A percentile compares a stretch with the other conserved stretches of the same genome.
Conservation (phyloP, 108 stramenopile species). For the Nannochloropsis oceanica region DNA sequence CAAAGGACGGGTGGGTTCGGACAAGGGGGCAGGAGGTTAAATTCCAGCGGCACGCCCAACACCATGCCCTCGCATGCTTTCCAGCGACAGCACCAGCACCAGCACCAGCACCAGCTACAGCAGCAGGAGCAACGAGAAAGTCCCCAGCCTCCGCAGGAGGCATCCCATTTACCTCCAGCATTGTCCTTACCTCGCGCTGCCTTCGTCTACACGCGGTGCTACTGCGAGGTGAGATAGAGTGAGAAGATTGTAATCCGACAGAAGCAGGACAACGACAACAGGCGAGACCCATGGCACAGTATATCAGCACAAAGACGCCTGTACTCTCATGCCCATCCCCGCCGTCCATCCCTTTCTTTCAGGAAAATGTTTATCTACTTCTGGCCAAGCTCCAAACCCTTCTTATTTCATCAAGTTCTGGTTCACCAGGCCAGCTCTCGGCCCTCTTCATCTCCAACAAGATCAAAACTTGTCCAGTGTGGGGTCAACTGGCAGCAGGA, state of each 20-base stretch:
- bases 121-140: no score
- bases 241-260: no score
- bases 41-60: no score
- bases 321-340: no score
- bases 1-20: no score
- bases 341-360: neutral
- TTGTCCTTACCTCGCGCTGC: neutral
- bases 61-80: neutral
- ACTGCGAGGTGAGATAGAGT: neutral
- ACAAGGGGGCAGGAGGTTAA: no score
- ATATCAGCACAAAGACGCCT: no score
- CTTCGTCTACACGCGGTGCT: neutral
- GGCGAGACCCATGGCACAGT: no score
- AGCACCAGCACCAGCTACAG: neutral
- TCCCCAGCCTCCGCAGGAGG: neutral
- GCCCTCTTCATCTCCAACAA: neutral
- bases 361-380: neutral
- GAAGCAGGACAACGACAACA: no score
- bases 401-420: neutral
- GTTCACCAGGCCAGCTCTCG: neutral
- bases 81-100: neutral
- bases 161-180: neutral
- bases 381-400: neutral
- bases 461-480: neutral
- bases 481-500: neutral